Evolutionary conservation across 2,329 filamentous ascomycete species (phyloP).

Genomic region (Chaetomiaceae sp.): DNA sequence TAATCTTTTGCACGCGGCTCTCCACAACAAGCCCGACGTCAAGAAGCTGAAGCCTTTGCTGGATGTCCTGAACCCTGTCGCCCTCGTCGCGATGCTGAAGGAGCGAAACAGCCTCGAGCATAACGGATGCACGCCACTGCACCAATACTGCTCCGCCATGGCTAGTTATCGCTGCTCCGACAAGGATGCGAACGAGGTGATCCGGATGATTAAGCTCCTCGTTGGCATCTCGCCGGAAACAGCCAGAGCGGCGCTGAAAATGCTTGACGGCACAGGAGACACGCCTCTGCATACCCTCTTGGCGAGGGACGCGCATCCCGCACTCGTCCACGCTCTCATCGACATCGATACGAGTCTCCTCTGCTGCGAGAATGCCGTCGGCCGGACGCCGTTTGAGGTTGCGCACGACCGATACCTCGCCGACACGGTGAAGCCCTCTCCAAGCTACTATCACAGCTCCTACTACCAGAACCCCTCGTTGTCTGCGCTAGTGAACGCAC

Average conservation of each 20-base stretch:
- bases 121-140: conserved; percentile 58
- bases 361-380: conserved; percentile 68
- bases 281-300: conserved; percentile 57
- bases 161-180: conserved; percentile 14
- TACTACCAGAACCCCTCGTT: neutral
- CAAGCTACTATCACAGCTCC: neutral
- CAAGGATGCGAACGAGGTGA: conserved; percentile 27
- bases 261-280: conserved; percentile 60
- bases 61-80: conserved; percentile 49
- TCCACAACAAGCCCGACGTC: conserved; percentile 29
- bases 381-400: conserved; percentile 65
- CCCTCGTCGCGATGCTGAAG: conserved; percentile 51
- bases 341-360: conserved; percentile 53
- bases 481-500: neutral
- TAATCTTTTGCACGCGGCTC: conserved; percentile 63
- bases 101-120: conserved; percentile 49
- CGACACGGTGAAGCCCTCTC: conserved; percentile 1
- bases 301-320: conserved; percentile 29
- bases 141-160: conserved; percentile 44
- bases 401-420: conserved; percentile 50
- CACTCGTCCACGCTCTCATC: conserved; percentile 42
- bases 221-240: conserved; percentile 49
- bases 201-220: conserved; percentile 43
- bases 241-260: conserved; percentile 40
- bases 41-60: conserved; percentile 43